Evolutionary conservation across 2,329 filamentous ascomycete genomes (phyloP).

Genomic region (Verticillium tricorpus): DNA sequence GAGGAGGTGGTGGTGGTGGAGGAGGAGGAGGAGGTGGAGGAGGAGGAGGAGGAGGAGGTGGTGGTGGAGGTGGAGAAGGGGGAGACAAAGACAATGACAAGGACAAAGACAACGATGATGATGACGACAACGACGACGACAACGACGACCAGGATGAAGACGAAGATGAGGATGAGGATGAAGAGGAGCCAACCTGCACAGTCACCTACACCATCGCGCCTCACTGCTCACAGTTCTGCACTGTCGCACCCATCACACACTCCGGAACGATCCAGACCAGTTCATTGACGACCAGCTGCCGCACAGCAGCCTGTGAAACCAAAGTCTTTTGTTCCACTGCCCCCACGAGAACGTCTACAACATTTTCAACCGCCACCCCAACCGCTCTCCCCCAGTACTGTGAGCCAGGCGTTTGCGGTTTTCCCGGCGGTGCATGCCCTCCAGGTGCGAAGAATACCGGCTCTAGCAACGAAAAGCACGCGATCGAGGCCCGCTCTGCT

Average conservation of each 20-base stretch:
- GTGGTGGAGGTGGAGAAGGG: not conserved
- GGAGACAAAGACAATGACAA: not conserved
- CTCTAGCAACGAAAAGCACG: not conserved
- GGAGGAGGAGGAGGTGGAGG: not conserved
- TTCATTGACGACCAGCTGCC: conserved; percentile 7
- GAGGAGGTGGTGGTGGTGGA: no score
- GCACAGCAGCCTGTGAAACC: conserved; percentile 7
- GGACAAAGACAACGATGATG: not conserved
- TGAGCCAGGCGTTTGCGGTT: conserved; percentile 1
- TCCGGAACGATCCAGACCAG: not conserved
- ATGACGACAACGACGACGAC: not conserved
- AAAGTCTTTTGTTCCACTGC: conserved; percentile 7
- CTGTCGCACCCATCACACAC: conserved; percentile 4
- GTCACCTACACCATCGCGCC: conserved; percentile 8
- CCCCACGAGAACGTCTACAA: conserved; percentile 5
- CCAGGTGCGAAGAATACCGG: not conserved
- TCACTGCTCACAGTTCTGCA: conserved; percentile 11
- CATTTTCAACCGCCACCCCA: conserved; percentile 7
- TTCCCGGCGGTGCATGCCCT: not conserved
- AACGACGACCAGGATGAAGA: not conserved
- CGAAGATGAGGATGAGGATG: conserved; percentile 1
- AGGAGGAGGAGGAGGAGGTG: not conserved
- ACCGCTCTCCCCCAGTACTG: conserved; percentile 1
- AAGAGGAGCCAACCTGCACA: conserved; percentile 5
- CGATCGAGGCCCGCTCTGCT: not conserved